Conservation (phyloP, 225 moss, liverwort and hornwort species). For the Anthoceros angustus region DNA sequence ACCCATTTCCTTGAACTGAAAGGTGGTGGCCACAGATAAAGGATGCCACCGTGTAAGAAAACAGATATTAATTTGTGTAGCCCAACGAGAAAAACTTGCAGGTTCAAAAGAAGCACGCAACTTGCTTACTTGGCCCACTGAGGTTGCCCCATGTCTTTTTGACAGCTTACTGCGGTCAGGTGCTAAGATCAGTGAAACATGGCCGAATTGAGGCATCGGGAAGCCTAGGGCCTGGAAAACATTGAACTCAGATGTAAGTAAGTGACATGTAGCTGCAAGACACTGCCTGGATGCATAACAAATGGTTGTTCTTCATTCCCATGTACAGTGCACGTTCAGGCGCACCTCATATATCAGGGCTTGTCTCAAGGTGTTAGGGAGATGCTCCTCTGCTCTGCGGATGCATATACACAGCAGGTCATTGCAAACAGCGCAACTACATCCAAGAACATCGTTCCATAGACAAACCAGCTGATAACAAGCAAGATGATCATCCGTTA, state of each 20-base stretch:
- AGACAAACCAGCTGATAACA: not conserved
- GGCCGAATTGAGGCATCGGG: constrained; percentile 90
- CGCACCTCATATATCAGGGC: constrained; percentile 73
- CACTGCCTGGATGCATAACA: too few species aligned
- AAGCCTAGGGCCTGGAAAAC: constrained; percentile 66
- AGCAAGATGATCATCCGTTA: constrained; percentile 1
- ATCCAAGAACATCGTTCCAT: not conserved
- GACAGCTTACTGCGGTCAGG: constrained; percentile 98
- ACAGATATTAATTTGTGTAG: too few species aligned
- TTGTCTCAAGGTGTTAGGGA: constrained; percentile 93
- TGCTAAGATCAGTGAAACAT: constrained; percentile 89
- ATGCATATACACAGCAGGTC: constrained; percentile 8
- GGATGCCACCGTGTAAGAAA: not conserved
- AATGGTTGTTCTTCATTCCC: too few species aligned
- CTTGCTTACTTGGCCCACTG: constrained; percentile 61
- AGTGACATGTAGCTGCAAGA: too few species aligned
- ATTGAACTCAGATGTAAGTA: too few species aligned
- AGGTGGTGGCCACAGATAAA: not conserved
- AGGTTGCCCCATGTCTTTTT: constrained; percentile 91
- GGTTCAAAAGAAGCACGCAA: not conserved
- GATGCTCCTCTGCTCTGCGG: constrained; percentile 93
- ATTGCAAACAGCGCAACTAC: not conserved
- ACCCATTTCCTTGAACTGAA: constrained; percentile 95
- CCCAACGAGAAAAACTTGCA: too few species aligned
- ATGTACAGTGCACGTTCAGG: too few species aligned